Conservation (phyloP, 108 stramenopile genomes). For the Bacterosira constricta region DNA sequence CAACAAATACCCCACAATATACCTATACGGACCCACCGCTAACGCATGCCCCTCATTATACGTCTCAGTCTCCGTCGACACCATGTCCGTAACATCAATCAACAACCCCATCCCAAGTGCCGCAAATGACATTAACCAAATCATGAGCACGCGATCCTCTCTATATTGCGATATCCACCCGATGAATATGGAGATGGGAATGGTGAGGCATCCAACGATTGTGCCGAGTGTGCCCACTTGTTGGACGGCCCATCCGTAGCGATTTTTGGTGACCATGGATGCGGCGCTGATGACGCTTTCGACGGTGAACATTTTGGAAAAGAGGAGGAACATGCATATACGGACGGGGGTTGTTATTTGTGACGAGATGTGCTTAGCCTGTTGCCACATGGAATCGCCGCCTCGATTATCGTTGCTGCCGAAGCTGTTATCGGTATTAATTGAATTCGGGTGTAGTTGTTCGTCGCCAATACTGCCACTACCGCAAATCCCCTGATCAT, state of each 20-base stretch:
- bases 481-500: no score
- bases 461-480: no score
- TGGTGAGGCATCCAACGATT: constrained; percentile 76
- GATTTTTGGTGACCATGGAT: constrained; percentile 79
- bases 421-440: no score
- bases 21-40: constrained; percentile 59
- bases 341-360: constrained; percentile 60
- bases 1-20: constrained; percentile 69
- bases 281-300: constrained; percentile 80
- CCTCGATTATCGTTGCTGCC: no score
- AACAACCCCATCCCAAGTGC: constrained; percentile 60
- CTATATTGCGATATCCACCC: constrained; percentile 62
- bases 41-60: constrained; percentile 63
- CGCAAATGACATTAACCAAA: constrained; percentile 52
- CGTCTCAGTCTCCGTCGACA: constrained; percentile 33
- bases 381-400: constrained; percentile 12
- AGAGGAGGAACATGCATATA: constrained; percentile 71
- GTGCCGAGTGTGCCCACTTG: constrained; percentile 81
- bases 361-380: constrained; percentile 23
- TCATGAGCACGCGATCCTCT: constrained; percentile 67
- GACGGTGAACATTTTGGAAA: constrained; percentile 84
- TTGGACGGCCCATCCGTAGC: constrained; percentile 78
- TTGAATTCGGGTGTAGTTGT: no score
- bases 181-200: constrained; percentile 78
- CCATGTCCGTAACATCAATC: constrained; percentile 67